These are phyloP conservation scores for Moringa oleifera DNA, from an alignment of 345 rosid species.

Conservation along the genomic window DNA sequence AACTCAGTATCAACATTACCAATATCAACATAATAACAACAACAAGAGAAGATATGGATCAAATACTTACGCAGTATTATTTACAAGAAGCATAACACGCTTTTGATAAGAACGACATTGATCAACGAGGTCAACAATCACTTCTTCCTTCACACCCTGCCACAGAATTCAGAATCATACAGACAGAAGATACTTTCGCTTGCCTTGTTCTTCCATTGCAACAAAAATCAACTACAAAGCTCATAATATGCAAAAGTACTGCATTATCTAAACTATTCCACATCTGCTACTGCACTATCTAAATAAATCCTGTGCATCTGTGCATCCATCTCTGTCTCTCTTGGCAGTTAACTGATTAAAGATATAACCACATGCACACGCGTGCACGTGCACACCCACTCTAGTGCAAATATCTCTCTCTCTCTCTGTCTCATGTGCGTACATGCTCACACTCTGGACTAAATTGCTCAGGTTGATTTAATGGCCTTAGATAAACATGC, in stretches of 20 bases:
- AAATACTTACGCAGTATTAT: constrained; percentile 54
- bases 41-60: neutral
- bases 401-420: too few species aligned
- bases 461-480: too few species aligned
- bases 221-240: neutral
- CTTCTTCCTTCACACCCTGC: constrained; percentile 83
- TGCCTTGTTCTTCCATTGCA: neutral
- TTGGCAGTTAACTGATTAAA: too few species aligned
- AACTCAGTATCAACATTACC: neutral
- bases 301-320: too few species aligned
- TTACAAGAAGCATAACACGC: constrained; percentile 79
- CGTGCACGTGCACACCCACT: too few species aligned
- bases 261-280: neutral
- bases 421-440: too few species aligned
- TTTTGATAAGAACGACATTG: constrained; percentile 88
- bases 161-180: constrained; percentile 16
- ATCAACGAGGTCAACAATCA: constrained; percentile 82
- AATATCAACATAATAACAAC: constrained; percentile 20
- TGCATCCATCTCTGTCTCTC: too few species aligned
- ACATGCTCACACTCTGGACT: too few species aligned
- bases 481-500: too few species aligned
- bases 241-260: neutral
- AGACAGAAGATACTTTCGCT: neutral
- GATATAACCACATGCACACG: too few species aligned
- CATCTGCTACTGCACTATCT: neutral